Conservation (phyloP, 2,329 filamentous ascomycete genomes). For the Huntiella omanensis region DNA sequence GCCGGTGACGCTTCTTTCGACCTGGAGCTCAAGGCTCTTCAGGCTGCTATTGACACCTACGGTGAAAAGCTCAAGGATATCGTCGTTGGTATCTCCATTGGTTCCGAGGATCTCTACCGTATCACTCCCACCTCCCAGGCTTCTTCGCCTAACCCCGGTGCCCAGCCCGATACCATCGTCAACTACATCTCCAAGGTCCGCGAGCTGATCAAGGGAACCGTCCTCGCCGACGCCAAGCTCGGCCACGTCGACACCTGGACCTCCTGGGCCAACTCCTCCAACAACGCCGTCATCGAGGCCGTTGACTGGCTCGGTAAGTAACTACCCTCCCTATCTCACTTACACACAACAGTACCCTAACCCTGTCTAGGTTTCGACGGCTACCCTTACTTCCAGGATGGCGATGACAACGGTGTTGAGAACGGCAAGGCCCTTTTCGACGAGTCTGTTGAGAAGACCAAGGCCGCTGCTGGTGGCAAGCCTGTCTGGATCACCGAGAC, state of each 20-base stretch:
- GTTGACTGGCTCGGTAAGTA: conserved; percentile 48
- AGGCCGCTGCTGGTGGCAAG: conserved; percentile 42
- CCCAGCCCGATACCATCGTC: conserved; percentile 40
- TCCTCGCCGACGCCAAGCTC: conserved; percentile 36
- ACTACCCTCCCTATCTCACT: neutral
- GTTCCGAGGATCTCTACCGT: conserved; percentile 74
- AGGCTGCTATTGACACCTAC: conserved; percentile 48
- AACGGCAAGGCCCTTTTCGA: conserved; percentile 49
- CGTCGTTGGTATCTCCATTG: conserved; percentile 69
- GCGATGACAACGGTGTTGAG: conserved; percentile 44
- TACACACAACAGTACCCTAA: neutral
- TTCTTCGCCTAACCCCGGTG: conserved; percentile 43
- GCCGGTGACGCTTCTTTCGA: conserved; percentile 41
- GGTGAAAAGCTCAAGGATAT: conserved; percentile 44
- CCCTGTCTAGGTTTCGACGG: conserved; percentile 42
- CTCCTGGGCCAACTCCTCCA: conserved; percentile 53
- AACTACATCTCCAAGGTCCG: conserved; percentile 54
- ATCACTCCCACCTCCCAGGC: conserved; percentile 49
- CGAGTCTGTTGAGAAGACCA: conserved; percentile 41
- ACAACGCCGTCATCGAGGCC: conserved; percentile 48
- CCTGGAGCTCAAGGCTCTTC: conserved; percentile 58
- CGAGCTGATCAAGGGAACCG: conserved; percentile 41
- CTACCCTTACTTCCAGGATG: conserved; percentile 69
- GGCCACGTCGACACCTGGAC: conserved; percentile 89
- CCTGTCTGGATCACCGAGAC: conserved; percentile 76